Evolutionary conservation across 208 protist genomes (phyloP).

Genomic region (Trypanosoma platydactyli): DNA sequence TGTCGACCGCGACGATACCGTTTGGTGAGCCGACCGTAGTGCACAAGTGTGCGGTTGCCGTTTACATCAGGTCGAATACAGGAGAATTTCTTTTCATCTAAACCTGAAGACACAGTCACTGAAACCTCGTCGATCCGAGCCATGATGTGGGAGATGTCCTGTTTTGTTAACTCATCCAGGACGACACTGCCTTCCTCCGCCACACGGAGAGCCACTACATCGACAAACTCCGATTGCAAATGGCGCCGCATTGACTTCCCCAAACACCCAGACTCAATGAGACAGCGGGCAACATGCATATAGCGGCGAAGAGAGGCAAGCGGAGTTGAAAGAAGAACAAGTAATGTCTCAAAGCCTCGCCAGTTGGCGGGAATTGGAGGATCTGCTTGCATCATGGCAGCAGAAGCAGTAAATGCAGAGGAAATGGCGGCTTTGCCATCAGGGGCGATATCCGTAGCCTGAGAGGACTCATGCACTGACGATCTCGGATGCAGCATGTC

Average conservation of each 20-base stretch:
- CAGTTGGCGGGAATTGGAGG: constrained; percentile 56
- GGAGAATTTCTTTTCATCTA: constrained; percentile 16
- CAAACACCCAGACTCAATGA: constrained; percentile 58
- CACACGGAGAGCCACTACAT: constrained; percentile 41
- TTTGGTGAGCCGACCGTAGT: constrained; percentile 73
- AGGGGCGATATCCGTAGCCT: neutral
- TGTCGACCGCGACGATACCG: constrained; percentile 60
- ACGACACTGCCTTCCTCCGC: constrained; percentile 57
- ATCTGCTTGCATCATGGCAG: constrained; percentile 3
- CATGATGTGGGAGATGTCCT: constrained; percentile 60
- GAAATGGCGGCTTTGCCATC: neutral
- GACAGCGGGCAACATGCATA: constrained; percentile 66
- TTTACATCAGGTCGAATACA: constrained; percentile 15
- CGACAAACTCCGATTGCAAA: constrained; percentile 54
- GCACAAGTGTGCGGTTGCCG: constrained; percentile 53
- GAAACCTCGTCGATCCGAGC: constrained; percentile 48
- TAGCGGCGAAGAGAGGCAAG: constrained; percentile 65
- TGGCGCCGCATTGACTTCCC: constrained; percentile 27
- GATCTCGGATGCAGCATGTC: constrained; percentile 23
- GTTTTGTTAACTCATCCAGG: constrained; percentile 55
- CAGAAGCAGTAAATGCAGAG: neutral
- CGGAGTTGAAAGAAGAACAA: constrained; percentile 68
- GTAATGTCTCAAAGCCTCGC: constrained; percentile 71
- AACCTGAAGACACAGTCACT: constrained; percentile 1
- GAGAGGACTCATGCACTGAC: neutral